Conservation (phyloP, 106 monocot genomes). For the Hemerocallis citrina region DNA sequence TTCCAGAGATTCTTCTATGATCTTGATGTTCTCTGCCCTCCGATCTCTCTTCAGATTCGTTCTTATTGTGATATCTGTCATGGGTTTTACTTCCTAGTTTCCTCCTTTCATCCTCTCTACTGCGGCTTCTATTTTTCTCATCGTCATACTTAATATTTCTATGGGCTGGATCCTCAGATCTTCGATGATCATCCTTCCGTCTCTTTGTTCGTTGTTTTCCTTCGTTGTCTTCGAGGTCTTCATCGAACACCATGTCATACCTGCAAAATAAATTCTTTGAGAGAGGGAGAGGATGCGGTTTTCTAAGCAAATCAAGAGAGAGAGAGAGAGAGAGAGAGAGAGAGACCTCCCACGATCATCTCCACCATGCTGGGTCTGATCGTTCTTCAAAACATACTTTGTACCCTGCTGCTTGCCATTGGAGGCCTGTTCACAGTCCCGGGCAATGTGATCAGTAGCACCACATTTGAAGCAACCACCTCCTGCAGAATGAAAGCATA, state of each 20-base stretch:
- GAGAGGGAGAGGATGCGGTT: not conserved
- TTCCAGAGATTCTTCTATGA: constrained; percentile 18
- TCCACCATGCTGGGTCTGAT: constrained; percentile 49
- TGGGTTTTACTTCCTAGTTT: constrained; percentile 4
- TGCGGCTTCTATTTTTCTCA: not conserved
- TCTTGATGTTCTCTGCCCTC: constrained; percentile 3
- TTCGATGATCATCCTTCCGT: constrained; percentile 12
- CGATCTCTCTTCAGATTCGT: not conserved
- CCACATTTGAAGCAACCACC: constrained; percentile 90
- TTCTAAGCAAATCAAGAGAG: not conserved
- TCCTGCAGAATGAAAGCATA: not conserved
- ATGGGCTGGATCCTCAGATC: constrained; percentile 5
- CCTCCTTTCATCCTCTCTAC: constrained; percentile 11
- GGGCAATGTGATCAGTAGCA: constrained; percentile 66
- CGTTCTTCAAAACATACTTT: constrained; percentile 64
- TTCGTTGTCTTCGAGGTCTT: constrained; percentile 22
- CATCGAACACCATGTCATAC: constrained; percentile 72
- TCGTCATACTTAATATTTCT: constrained; percentile 17
- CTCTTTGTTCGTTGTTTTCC: constrained; percentile 20
- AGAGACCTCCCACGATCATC: constrained; percentile 31
- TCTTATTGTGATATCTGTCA: not conserved
- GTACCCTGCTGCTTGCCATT: constrained; percentile 18
- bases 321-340: not conserved
- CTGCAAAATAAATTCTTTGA: constrained; percentile 11
- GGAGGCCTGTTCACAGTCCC: constrained; percentile 35